Base-by-base conservation (phyloP, 345 rosid species). In the Mangifera indica region DNA sequence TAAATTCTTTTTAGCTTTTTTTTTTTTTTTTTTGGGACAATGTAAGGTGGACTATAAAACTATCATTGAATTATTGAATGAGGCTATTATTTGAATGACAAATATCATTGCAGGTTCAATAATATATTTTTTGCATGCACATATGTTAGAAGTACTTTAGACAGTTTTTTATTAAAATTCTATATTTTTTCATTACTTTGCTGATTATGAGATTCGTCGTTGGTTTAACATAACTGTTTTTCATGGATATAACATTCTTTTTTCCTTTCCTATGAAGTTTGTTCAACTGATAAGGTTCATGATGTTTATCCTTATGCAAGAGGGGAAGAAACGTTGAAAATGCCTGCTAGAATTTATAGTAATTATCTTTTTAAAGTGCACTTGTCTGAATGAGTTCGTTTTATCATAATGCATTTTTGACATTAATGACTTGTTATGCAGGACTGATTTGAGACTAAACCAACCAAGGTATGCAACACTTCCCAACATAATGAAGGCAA, bases 401-500 rank as follows among this genome's bases (percentile, higher is more conserved):
- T 60, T 26, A 29, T 21, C 26, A 4, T 49, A 18, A 32, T 49
- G 10, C 40, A 0, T 32, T 37, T 20, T 20, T 4, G 1, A 13
- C 13, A n/a, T 42, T 64, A 32, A n/a, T n/a, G 9, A 37, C 32
- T 70, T 32, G 54, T 52, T 15, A 14, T 75, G 87, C 93, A 94
- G 97, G 45, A 89, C 97, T 25, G 97, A 94, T 81, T 74, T 92
- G 83, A 87, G 98, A 82, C 83, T 94, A 72, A 93, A 94, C 87
- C 96, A 94, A 71, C 98, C 98, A 9, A 87, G 97, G 70, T 90
- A 94, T 61, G 98, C 98, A 3, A 89, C 98, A 5, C 94, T 93
- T 34, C 97, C 98, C 20, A 94, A 90, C 81, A 90, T 92, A 71
- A 90, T 94, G 98, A 94, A 94, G 80, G 98, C 98, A 0, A 94